Conservation (phyloP, 331 rosid species). For the Rosa hybrid region DNA sequence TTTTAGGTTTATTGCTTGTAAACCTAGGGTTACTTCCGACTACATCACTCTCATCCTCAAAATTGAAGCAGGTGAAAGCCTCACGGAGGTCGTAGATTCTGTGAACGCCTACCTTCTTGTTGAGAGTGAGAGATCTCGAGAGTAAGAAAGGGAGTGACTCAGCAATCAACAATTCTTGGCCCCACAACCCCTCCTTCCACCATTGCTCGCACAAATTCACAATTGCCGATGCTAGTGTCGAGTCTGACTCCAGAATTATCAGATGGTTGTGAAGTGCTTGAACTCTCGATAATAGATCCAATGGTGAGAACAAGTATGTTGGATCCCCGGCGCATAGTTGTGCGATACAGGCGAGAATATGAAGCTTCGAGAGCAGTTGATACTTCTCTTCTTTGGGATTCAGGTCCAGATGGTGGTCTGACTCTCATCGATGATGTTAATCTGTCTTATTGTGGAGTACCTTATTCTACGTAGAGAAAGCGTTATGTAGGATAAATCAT, state of each 20-base stretch:
- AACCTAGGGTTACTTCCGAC: too few species aligned
- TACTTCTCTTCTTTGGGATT: constrained; percentile 24
- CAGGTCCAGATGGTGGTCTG: not conserved
- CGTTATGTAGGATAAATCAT: too few species aligned
- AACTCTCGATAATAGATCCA: constrained; percentile 60
- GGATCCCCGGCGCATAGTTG: constrained; percentile 67
- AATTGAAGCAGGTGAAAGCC: constrained; percentile 72
- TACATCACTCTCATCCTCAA: constrained; percentile 57
- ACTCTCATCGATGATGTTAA: too few species aligned
- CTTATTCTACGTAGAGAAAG: too few species aligned
- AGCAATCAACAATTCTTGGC: constrained; percentile 65
- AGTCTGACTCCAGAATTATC: constrained; percentile 56
- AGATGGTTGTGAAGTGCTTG: constrained; percentile 63
- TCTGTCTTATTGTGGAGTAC: too few species aligned
- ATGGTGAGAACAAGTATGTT: constrained; percentile 36
- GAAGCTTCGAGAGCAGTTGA: constrained; percentile 43
- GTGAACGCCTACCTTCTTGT: constrained; percentile 80
- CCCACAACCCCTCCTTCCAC: constrained; percentile 75
- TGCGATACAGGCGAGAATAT: constrained; percentile 40
- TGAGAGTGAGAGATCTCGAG: constrained; percentile 60
- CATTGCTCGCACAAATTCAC: constrained; percentile 68
- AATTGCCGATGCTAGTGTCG: constrained; percentile 48
- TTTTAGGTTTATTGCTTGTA: too few species aligned
- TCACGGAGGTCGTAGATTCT: constrained; percentile 68
- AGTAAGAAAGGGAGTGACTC: constrained; percentile 72